Evolutionary conservation across 352 stramenopile genomes (phyloP).

Genomic region (Pythium dissimile): DNA sequence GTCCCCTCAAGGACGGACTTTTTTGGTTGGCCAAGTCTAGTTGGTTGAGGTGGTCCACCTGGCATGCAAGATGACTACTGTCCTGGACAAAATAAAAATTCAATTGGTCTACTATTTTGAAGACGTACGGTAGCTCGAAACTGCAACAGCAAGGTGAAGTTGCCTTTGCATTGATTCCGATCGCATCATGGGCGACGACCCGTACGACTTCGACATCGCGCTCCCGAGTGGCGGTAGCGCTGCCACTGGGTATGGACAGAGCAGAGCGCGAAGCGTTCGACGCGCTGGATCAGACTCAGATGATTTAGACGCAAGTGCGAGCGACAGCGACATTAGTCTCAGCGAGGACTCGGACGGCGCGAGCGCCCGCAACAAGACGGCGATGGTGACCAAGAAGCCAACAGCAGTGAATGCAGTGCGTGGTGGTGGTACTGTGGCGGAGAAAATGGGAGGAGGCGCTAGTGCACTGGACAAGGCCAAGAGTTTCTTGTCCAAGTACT

Average conservation of each 20-base stretch:
- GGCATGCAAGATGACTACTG: no score
- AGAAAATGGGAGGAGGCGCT: background rate
- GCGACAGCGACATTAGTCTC: conserved; percentile 11
- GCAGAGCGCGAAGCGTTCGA: background rate
- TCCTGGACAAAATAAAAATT: background rate
- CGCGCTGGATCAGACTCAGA: background rate
- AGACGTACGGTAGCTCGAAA: background rate
- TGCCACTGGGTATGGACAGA: conserved; percentile 1
- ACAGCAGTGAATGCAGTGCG: no score
- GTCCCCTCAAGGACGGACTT: conserved; percentile 60
- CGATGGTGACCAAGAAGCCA: conserved; percentile 6
- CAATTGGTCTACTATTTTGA: background rate
- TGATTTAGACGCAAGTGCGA: no score
- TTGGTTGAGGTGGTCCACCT: conserved; percentile 6
- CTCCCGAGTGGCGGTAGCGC: conserved; percentile 21
- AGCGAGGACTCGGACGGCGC: conserved; percentile 2
- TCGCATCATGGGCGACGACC: conserved; percentile 24
- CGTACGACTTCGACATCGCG: conserved; percentile 49
- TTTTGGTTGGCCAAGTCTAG: conserved; percentile 3
- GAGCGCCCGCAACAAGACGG: background rate
- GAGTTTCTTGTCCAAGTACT: conserved; percentile 75
- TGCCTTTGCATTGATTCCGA: background rate
- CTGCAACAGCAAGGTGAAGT: no score
- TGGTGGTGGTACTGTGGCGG: no score
- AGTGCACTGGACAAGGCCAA: conserved; percentile 68